Evolutionary conservation across 2,329 filamentous ascomycete genomes (phyloP).

Genomic region (Xylariaceae sp.): DNA sequence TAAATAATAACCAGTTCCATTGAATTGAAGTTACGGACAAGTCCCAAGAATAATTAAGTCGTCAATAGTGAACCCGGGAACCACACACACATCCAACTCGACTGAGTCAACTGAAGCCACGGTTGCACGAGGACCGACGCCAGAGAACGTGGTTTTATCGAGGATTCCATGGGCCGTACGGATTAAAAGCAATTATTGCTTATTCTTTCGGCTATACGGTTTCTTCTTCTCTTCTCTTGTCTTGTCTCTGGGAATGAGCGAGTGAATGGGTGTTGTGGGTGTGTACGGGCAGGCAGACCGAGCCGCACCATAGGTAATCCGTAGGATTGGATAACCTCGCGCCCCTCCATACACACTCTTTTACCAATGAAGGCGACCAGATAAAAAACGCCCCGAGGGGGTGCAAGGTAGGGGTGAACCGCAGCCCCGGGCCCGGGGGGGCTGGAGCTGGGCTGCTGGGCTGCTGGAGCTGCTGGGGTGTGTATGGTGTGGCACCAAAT

Average conservation of each 20-base stretch:
- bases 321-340: neutral
- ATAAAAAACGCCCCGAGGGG: slow-evolving; percentile 8
- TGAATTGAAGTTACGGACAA: no score
- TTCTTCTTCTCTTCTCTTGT: neutral
- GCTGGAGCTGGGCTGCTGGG: neutral
- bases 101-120: slow-evolving; percentile 2
- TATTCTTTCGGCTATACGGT: neutral
- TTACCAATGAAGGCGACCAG: neutral
- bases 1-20: no score
- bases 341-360: neutral
- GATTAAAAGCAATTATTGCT: neutral
- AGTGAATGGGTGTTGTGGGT: neutral
- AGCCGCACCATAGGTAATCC: slow-evolving; percentile 7
- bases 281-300: slow-evolving; percentile 6
- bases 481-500: neutral
- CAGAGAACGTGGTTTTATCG: slow-evolving; percentile 2
- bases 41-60: neutral
- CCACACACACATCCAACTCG: neutral
- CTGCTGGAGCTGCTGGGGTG: neutral
- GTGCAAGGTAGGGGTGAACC: slow-evolving; percentile 13
- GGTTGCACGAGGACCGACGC: slow-evolving; percentile 1
- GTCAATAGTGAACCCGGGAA: neutral
- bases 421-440: slow-evolving; percentile 11
- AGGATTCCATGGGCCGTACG: neutral
- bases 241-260: neutral